Conservation (phyloP, 371 early-diverging fungal species). For the Nematocida ironsii region DNA sequence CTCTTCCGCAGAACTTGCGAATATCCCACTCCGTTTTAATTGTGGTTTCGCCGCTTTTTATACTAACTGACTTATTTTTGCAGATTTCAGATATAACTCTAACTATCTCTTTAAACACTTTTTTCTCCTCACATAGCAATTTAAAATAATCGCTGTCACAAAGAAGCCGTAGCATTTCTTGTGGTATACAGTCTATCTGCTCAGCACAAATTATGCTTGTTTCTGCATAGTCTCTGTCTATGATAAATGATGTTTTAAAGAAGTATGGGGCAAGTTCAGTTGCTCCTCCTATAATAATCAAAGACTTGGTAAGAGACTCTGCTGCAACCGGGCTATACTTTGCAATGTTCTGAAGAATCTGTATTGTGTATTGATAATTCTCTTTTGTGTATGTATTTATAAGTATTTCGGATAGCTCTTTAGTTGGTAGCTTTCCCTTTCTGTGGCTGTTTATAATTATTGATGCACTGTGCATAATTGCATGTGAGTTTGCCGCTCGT, state of each 20-base stretch:
- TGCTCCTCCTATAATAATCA: constrained; percentile 29
- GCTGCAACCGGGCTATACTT: constrained; percentile 24
- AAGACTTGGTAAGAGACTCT: constrained; percentile 33
- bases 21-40: constrained; percentile 14
- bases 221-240: constrained; percentile 54
- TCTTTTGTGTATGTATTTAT: constrained; percentile 28
- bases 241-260: constrained; percentile 37
- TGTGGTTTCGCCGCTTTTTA: background rate
- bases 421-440: constrained; percentile 12
- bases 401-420: constrained; percentile 32
- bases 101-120: constrained; percentile 15
- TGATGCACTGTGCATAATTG: background rate
- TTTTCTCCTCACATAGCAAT: constrained; percentile 18
- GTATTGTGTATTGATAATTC: constrained; percentile 15
- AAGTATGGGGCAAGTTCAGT: constrained; percentile 8
- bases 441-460: constrained; percentile 8
- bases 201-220: constrained; percentile 18
- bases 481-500: constrained; percentile 7
- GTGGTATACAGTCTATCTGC: background rate
- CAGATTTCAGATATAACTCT: constrained; percentile 1
- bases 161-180: constrained; percentile 29
- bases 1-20: constrained; percentile 9
- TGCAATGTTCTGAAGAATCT: constrained; percentile 15
- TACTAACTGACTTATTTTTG: background rate
- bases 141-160: constrained; percentile 39